Conservation (phyloP, 208 protist species). For the Zelonia costaricensis region DNA sequence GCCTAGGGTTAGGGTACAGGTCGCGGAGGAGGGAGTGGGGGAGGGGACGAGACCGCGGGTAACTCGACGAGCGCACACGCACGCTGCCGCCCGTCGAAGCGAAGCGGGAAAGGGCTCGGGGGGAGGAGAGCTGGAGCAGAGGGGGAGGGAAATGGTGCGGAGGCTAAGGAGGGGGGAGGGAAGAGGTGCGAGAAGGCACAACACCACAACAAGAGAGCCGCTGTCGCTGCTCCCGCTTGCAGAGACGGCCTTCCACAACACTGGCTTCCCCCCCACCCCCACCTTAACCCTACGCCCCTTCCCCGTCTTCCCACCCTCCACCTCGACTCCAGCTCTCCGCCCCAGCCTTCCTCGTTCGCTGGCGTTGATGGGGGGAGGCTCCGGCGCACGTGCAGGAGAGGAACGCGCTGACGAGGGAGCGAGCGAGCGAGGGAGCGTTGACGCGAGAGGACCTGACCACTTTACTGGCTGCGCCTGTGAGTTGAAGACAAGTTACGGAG, state of each 20-base stretch:
- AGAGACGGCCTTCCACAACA: too few relatives aligned
- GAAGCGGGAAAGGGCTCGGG: not conserved
- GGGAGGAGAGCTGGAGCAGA: not conserved
- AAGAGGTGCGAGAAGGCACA: not conserved
- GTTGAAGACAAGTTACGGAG: too few relatives aligned
- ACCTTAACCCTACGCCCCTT: not conserved
- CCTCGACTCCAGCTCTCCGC: not conserved
- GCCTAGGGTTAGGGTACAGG: conserved; percentile 38
- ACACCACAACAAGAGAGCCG: too few relatives aligned
- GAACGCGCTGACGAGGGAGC: too few relatives aligned
- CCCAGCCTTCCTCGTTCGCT: not conserved
- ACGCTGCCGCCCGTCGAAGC: not conserved
- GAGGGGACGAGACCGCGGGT: not conserved
- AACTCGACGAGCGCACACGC: not conserved
- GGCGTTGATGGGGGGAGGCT: conserved; percentile 11
- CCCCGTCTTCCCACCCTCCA: not conserved
- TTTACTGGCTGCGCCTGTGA: too few relatives aligned
- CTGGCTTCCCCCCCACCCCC: not conserved
- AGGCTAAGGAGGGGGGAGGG: not conserved
- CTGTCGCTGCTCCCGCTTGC: too few relatives aligned
- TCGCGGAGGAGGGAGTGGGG: conserved; percentile 4
- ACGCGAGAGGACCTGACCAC: too few relatives aligned
- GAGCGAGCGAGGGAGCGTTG: too few relatives aligned
- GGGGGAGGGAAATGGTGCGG: not conserved
- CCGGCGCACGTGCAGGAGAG: too few relatives aligned